Evolutionary conservation across 305 asterid species (phyloP), one percentile per base, ranked within the genome.

Genomic region (Ajuga reptans): DNA sequence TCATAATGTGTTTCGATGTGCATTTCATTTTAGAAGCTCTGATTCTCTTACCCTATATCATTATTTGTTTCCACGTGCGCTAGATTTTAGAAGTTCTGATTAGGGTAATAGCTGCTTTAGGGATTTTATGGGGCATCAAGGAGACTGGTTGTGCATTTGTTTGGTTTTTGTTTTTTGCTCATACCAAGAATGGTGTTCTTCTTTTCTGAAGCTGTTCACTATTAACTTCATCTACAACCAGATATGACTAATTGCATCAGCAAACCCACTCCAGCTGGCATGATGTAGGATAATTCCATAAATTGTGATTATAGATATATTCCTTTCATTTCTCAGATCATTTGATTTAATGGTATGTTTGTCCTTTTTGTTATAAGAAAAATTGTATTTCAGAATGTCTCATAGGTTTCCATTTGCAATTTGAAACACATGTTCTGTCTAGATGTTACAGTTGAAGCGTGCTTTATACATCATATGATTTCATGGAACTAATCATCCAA

Each of bases 221-320:
- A 47, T 64, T 52, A 33, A 36, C 50, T 46, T 71, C 2, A 17
- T 51, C 4, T 37, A 16, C 63, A 42, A 66, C 66, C 54, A 16
- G 56, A 59, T 49, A 49, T 45, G 71, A 59, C 43, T 54, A 42
- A 4, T n/a, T 65, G 43, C 59, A 63, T 9, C 9, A 24, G 64
- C 16, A 50, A 57, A 37, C 58, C 27, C 50, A 66, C 49, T 31
- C 66, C 50, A 27, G 67, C 42, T 66, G 64, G 27, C 69, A 45
- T 71, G 42, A 66, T 60, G 21, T 49, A 10, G 69, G 73, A 42
- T 69, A 5, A 39, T 58, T 58, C 27, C 27, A 51, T 6, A 5
- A 16, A 10, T 34, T 39, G 16, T 12, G 52, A 56, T 41, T 29
- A 14, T 18, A 58, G 10, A 21, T 50, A 12, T 16, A 58, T 18